Base-by-base conservation (phyloP, 768 basidiomycete species). In the Amanita muscaria region DNA sequence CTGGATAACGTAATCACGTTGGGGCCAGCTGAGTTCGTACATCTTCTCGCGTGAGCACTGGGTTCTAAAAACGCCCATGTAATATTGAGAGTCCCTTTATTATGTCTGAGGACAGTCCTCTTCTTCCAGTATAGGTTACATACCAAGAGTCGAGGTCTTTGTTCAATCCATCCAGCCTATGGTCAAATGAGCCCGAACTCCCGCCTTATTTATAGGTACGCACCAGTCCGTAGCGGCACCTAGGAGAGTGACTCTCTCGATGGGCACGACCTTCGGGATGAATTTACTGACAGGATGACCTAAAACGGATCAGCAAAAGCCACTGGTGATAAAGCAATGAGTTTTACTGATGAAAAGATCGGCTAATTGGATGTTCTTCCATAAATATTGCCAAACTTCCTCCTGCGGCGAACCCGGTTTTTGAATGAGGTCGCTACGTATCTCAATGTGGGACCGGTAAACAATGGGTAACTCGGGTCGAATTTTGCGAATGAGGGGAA, bases 381-480 rank as follows among this genome's bases (percentile, higher is more conserved):
- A 96, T 11, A 97, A 75, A 64, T 91, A 97, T 55, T 92, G 77
- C 91, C 92, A 97, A 14, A 93, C 90, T 53, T 87, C 83, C 57
- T 84, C 80, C 57, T 93, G 90, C 16, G 88, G 86, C 10, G 89
- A 90, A 23, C 81, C 83, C 18, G 78, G 66, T 19, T 79, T 70
- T 60, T 91, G 86, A 18, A 89, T 80, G 32, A 96, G 80, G 59
- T 92, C 87, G 52, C 84, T 84, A 38, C 84, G 82, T 52, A 86
- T 91, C 67, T 97, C 91, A 49, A 96, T 96, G 69, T 96, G 92
- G 42, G 90, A 94, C 35, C 92, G 82, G 62, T 93, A 97, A 51
- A 93, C 70, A 57, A 96, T 89, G 42, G 91, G 91, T 37, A 92
- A 67, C 19, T 84, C 80, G 2, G 91, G 90, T 47, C 85, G 74